Conservation (phyloP, 2,329 filamentous ascomycete species). For the Epicoccum nigrum region DNA sequence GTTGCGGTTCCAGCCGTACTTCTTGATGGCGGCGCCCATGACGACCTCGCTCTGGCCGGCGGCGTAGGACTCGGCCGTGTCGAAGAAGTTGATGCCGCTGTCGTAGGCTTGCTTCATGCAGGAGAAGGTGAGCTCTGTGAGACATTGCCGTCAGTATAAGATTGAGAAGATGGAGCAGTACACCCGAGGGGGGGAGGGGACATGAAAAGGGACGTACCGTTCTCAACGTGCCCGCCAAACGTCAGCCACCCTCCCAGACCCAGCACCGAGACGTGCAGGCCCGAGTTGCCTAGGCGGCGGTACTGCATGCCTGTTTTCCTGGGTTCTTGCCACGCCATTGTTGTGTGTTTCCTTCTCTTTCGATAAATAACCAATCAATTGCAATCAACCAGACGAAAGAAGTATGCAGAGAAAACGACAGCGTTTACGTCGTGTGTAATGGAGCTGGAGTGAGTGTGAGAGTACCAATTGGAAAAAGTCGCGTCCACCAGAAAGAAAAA, state of each 20-base stretch:
- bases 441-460: too few relatives aligned
- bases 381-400: too few relatives aligned
- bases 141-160: background rate
- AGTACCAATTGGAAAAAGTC: too few relatives aligned
- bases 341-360: background rate
- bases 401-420: too few relatives aligned
- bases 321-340: conserved; percentile 41
- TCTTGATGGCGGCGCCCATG: conserved; percentile 63
- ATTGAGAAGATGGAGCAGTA: too few relatives aligned
- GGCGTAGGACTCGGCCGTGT: conserved; percentile 50
- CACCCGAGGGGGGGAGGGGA: too few relatives aligned
- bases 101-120: conserved; percentile 63
- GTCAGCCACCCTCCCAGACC: conserved; percentile 69
- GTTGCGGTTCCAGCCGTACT: conserved; percentile 54
- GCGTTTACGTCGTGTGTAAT: too few relatives aligned
- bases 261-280: conserved; percentile 75
- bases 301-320: conserved; percentile 58
- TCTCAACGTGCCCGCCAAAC: conserved; percentile 70
- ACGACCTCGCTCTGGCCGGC: conserved; percentile 61
- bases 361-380: background rate
- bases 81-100: conserved; percentile 54
- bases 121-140: conserved; percentile 62
- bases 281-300: conserved; percentile 73
- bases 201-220: conserved; percentile 56
- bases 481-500: background rate